phyloP scores from a whole-genome alignment of 2,329 filamentous ascomycete species.

The Trichoderma atroviride region DNA sequence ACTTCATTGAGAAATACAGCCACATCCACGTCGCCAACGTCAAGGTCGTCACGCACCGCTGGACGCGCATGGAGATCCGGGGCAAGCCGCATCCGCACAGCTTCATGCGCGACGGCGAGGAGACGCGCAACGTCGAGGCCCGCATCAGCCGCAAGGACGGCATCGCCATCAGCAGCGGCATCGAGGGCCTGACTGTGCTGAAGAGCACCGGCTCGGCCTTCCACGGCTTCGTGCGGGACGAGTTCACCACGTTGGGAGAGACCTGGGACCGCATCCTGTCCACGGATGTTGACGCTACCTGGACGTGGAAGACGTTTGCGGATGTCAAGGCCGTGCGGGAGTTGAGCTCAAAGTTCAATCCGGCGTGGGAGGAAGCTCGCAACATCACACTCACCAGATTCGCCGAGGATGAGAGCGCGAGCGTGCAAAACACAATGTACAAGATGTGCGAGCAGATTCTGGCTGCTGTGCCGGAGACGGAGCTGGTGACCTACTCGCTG shows the following conservation, averaged over 20 bases:
- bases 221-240: conserved; percentile 89
- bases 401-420: conserved; percentile 85
- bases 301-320: conserved; percentile 79
- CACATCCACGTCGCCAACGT: conserved; percentile 88
- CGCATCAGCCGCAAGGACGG: conserved; percentile 67
- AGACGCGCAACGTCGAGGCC: conserved; percentile 82
- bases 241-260: conserved; percentile 88
- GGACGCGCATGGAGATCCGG: conserved; percentile 85
- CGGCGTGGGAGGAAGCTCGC: conserved; percentile 76
- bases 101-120: conserved; percentile 86
- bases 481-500: conserved; percentile 77
- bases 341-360: conserved; percentile 69
- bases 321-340: conserved; percentile 67
- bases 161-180: conserved; percentile 74
- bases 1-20: conserved; percentile 85
- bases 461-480: conserved; percentile 69
- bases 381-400: conserved; percentile 89
- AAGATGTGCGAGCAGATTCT: conserved; percentile 94
- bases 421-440: conserved; percentile 98
- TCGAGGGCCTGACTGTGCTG: conserved; percentile 82
- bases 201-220: conserved; percentile 98
- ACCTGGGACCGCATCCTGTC: conserved; percentile 94
- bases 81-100: conserved; percentile 93
- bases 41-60: conserved; percentile 81
- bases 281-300: conserved; percentile 85